Conservation (phyloP, 805 yeast genomes). For the Pichia thaimueangensis region DNA sequence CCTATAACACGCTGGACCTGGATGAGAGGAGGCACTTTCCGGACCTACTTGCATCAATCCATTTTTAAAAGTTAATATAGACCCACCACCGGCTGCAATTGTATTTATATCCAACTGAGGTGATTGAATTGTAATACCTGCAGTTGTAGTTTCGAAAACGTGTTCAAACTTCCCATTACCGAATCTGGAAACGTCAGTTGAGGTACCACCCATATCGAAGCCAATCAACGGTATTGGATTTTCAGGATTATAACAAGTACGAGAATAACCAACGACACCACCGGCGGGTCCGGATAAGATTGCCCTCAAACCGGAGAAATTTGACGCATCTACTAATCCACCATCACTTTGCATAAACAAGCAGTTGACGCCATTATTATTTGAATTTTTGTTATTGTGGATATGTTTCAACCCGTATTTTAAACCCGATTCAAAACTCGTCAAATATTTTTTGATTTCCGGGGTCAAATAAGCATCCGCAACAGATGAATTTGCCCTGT, state of each 20-base stretch:
- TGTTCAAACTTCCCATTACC: constrained; percentile 64
- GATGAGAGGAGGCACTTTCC: constrained; percentile 80
- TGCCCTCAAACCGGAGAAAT: constrained; percentile 83
- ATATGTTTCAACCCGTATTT: constrained; percentile 39
- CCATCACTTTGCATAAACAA: constrained; percentile 97
- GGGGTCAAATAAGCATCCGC: constrained; percentile 86
- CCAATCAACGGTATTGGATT: constrained; percentile 63
- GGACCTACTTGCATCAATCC: constrained; percentile 82
- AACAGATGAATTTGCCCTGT: constrained; percentile 69
- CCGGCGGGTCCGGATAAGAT: constrained; percentile 97
- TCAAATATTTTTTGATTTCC: constrained; percentile 58
- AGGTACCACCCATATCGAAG: constrained; percentile 89
- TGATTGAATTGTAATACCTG: constrained; percentile 76
- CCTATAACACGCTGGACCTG: constrained; percentile 84
- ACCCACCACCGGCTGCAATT: constrained; percentile 84
- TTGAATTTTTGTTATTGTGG: constrained; percentile 23
- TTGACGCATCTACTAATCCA: constrained; percentile 78
- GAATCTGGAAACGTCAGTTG: constrained; percentile 76
- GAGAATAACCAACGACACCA: constrained; percentile 90
- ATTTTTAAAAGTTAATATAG: constrained; percentile 58
- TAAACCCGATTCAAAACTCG: constrained; percentile 57
- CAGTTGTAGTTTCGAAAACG: constrained; percentile 77
- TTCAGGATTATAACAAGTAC: constrained; percentile 62
- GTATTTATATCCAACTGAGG: constrained; percentile 80
- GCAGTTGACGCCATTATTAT: constrained; percentile 41